Conservation (phyloP, 1,139 yeast species). For the Kodamaea plutei region DNA sequence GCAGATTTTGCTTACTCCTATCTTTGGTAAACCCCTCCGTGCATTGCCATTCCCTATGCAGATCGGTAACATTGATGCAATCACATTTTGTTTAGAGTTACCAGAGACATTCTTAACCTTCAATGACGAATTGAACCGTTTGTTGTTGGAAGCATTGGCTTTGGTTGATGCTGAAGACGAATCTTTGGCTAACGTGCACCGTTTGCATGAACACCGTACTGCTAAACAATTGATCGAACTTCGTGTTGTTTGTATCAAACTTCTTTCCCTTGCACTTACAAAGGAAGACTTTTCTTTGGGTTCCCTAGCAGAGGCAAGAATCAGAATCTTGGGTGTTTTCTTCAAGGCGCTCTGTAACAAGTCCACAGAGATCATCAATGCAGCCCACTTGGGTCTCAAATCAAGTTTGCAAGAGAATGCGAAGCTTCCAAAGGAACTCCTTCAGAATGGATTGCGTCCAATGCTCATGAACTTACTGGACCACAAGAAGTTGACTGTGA, state of each 20-base stretch:
- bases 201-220: constrained; percentile 81
- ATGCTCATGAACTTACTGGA: constrained; percentile 94
- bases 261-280: constrained; percentile 79
- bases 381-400: constrained; percentile 86
- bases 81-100: constrained; percentile 79
- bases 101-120: constrained; percentile 80
- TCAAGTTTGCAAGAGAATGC: constrained; percentile 82
- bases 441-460: constrained; percentile 92
- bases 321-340: constrained; percentile 85
- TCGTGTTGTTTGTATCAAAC: constrained; percentile 82
- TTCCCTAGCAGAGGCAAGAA: constrained; percentile 78
- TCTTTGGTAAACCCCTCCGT: constrained; percentile 92
- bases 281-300: constrained; percentile 74
- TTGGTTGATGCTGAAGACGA: constrained; percentile 98
- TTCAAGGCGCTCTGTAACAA: constrained; percentile 89
- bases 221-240: constrained; percentile 82
- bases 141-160: constrained; percentile 86
- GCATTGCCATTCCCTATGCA: constrained; percentile 99
- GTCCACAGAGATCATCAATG: constrained; percentile 83
- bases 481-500: constrained; percentile 81
- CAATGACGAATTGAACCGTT: constrained; percentile 81
- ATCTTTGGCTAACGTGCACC: constrained; percentile 81
- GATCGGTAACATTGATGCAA: constrained; percentile 96
- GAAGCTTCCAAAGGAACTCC: constrained; percentile 84
- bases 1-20: constrained; percentile 79